These are phyloP conservation scores for Pythium folliculosum DNA, from an alignment of 352 stramenopile genomes.

Conservation along the genomic window DNA sequence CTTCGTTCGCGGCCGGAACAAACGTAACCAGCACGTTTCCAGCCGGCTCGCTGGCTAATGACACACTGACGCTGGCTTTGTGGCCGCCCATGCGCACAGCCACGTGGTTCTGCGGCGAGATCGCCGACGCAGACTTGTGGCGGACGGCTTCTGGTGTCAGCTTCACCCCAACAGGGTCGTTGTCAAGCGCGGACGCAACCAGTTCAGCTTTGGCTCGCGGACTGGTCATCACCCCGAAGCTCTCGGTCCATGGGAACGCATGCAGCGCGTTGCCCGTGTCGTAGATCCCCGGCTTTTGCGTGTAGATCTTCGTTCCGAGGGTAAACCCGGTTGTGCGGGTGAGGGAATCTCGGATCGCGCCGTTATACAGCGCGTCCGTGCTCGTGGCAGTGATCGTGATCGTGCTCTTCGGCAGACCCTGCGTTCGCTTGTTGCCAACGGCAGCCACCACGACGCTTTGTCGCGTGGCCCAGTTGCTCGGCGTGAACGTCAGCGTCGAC, in stretches of 20 bases:
- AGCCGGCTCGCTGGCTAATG: constrained; percentile 42
- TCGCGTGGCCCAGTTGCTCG: constrained; percentile 38
- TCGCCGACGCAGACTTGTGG: constrained; percentile 27
- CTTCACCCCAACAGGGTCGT: constrained; percentile 44
- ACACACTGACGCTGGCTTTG: constrained; percentile 40
- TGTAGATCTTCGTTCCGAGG: constrained; percentile 47
- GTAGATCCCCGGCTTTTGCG: constrained; percentile 47
- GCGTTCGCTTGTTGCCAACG: constrained; percentile 38
- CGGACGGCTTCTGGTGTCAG: constrained; percentile 41
- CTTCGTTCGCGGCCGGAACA: constrained; percentile 22
- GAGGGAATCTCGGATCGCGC: constrained; percentile 30
- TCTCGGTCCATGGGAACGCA: constrained; percentile 49
- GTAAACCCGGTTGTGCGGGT: constrained; percentile 34
- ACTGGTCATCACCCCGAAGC: constrained; percentile 50
- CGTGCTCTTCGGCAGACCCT: constrained; percentile 37
- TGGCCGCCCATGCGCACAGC: constrained; percentile 40
- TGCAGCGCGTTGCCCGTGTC: constrained; percentile 58
- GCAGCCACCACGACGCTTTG: constrained; percentile 41
- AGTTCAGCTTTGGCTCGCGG: constrained; percentile 30
- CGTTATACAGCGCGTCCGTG: constrained; percentile 42
- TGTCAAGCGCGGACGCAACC: constrained; percentile 51
- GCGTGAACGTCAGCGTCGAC: constrained; percentile 41
- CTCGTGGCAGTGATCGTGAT: constrained; percentile 43
- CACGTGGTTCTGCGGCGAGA: constrained; percentile 19
- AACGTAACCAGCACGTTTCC: constrained; percentile 44